phyloP scores from a whole-genome alignment of 2,329 filamentous ascomycete genomes.

The Cladosporium colombiae region DNA sequence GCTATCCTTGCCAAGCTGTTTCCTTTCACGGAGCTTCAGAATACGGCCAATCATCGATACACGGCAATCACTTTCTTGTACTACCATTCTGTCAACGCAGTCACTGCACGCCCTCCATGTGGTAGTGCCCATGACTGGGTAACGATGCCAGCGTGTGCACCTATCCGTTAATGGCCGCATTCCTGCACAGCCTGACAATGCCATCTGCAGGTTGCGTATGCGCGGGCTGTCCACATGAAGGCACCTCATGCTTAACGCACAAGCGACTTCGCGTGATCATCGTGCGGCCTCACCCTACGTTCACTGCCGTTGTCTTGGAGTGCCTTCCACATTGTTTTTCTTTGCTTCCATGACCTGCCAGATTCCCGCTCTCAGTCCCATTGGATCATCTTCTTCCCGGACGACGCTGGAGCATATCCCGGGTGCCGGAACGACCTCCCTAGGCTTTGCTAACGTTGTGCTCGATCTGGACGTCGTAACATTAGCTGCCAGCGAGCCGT shows the following conservation, averaged over 20 bases:
- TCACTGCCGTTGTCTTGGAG: slow-evolving; percentile 8
- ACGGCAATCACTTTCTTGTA: slow-evolving; percentile 9
- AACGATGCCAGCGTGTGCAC: slow-evolving; percentile 16
- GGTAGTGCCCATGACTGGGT: slow-evolving; percentile 19
- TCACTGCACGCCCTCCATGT: slow-evolving; percentile 18
- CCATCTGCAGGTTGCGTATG: slow-evolving; percentile 20
- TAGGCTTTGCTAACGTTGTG: slow-evolving; percentile 16
- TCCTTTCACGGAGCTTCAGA: neutral
- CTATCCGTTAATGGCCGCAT: slow-evolving; percentile 13
- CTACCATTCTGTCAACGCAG: slow-evolving; percentile 20
- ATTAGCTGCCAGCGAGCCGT: slow-evolving; percentile 13
- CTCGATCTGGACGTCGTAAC: slow-evolving; percentile 16
- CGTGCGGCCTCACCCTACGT: slow-evolving; percentile 5
- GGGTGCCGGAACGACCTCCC: slow-evolving; percentile 10
- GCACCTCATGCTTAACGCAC: slow-evolving; percentile 16
- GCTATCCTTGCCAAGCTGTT: slow-evolving; percentile 6
- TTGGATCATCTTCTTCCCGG: slow-evolving; percentile 8
- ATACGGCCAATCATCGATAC: slow-evolving; percentile 7
- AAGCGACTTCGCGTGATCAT: slow-evolving; percentile 8
- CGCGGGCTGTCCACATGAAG: slow-evolving; percentile 9
- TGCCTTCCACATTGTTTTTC: slow-evolving; percentile 10
- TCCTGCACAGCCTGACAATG: slow-evolving; percentile 21
- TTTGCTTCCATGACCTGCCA: slow-evolving; percentile 10
- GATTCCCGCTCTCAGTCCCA: neutral
- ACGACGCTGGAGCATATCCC: slow-evolving; percentile 14